Percentiles rank a stretch among this genome's conserved stretches.
Conservation (phyloP, 805 yeast genomes). For the Komagataella populi region DNA sequence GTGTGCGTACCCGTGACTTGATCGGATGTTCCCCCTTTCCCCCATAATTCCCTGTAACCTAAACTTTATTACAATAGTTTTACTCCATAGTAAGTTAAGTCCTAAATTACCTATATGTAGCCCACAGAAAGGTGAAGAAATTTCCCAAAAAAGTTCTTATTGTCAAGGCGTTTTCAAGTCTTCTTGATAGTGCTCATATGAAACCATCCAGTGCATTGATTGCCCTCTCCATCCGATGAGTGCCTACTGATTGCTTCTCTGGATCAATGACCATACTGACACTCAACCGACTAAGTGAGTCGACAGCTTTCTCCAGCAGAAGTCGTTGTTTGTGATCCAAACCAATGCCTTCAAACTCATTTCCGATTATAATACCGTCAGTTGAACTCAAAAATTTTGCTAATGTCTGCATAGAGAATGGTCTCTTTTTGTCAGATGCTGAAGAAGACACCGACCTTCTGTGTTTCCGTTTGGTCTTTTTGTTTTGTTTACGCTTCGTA, state of each 20-base stretch:
- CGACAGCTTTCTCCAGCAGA: constrained; percentile 74
- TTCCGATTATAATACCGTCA: constrained; percentile 49
- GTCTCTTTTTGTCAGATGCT: constrained; percentile 9
- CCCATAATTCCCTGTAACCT: too few relatives aligned
- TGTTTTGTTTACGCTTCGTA: neutral
- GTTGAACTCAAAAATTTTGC: constrained; percentile 41
- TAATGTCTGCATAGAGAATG: constrained; percentile 27
- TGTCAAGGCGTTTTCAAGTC: too few relatives aligned
- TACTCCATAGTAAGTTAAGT: too few relatives aligned
- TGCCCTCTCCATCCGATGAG: constrained; percentile 68
- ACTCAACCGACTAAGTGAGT: constrained; percentile 71
- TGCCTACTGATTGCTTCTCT: constrained; percentile 66
- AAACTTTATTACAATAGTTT: too few relatives aligned
- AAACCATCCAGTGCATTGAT: constrained; percentile 81
- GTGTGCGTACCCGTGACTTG: neutral
- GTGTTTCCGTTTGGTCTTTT: constrained; percentile 4
- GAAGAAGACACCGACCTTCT: constrained; percentile 9
- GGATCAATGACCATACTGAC: constrained; percentile 87
- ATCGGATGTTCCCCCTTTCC: too few relatives aligned
- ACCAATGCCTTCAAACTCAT: constrained; percentile 61
- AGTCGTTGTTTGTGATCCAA: constrained; percentile 67
- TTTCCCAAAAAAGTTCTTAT: too few relatives aligned
- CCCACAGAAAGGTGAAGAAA: neutral
- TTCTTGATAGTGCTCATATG: neutral
- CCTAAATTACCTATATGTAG: neutral